These are phyloP conservation scores for Jamesozyma hellenica DNA, from an alignment of 805 yeast genomes.

Conservation along the genomic window DNA sequence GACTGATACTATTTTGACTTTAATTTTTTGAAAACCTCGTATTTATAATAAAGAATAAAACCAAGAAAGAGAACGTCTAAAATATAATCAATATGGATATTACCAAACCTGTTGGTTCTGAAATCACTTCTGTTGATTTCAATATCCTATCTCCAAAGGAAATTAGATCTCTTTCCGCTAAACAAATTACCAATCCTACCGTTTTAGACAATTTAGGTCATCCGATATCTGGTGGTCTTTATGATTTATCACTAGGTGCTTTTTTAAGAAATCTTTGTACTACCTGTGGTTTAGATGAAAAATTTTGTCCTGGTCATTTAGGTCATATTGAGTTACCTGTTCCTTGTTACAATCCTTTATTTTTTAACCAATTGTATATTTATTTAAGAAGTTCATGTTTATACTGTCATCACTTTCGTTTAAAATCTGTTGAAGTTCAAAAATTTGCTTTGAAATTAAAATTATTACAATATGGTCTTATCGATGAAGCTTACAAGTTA, in stretches of 20 bases:
- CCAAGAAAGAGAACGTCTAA: background rate
- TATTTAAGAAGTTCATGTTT: slow-evolving; percentile 78
- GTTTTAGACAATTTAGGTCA: slow-evolving; percentile 96
- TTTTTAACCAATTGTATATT: slow-evolving; percentile 83
- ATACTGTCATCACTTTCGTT: slow-evolving; percentile 79
- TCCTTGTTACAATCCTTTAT: slow-evolving; percentile 89
- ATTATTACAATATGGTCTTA: slow-evolving; percentile 78
- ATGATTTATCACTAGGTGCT: slow-evolving; percentile 93
- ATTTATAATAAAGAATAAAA: background rate
- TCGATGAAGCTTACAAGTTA: slow-evolving; percentile 64
- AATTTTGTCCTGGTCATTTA: slow-evolving; percentile 94
- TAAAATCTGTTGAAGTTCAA: slow-evolving; percentile 61
- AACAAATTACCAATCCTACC: slow-evolving; percentile 89
- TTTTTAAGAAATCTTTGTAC: slow-evolving; percentile 80
- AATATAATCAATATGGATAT: slow-evolving; percentile 62
- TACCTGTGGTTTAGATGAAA: slow-evolving; percentile 92
- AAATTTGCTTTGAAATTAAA: slow-evolving; percentile 66
- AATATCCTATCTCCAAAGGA: slow-evolving; percentile 75
- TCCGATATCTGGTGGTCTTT: slow-evolving; percentile 87
- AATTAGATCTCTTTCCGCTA: slow-evolving; percentile 78
- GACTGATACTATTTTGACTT: background rate
- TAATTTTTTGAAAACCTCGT: background rate
- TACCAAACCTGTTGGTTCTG: slow-evolving; percentile 92
- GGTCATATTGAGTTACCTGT: slow-evolving; percentile 96
- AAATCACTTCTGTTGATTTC: slow-evolving; percentile 85